phyloP scores from a whole-genome alignment of 1,139 yeast genomes.

The Dujonia santamariae region DNA sequence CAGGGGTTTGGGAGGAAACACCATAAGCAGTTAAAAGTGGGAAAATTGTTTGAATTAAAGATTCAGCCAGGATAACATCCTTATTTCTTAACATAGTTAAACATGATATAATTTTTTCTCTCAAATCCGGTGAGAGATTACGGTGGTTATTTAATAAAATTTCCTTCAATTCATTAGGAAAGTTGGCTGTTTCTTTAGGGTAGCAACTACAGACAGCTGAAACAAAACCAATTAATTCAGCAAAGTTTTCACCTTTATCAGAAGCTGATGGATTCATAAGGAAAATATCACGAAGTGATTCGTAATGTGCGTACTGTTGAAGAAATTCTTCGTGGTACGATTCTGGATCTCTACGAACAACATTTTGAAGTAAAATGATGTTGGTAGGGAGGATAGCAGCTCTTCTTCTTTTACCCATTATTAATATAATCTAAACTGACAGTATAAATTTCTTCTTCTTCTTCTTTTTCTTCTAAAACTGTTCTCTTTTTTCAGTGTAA shows the following conservation, averaged over 20 bases:
- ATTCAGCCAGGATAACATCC: conserved; percentile 75
- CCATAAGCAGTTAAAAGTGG: conserved; percentile 68
- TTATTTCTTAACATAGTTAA: conserved; percentile 88
- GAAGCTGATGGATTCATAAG: conserved; percentile 62
- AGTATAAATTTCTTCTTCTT: not conserved
- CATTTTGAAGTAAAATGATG: conserved; percentile 84
- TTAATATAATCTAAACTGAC: conserved; percentile 6
- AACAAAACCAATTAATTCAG: conserved; percentile 83
- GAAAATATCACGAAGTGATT: conserved; percentile 83
- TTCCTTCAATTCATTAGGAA: conserved; percentile 75
- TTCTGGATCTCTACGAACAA: conserved; percentile 89
- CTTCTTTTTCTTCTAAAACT: not conserved
- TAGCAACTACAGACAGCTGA: conserved; percentile 89
- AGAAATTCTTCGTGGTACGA: conserved; percentile 91
- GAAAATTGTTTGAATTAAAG: conserved; percentile 79
- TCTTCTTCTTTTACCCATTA: conserved; percentile 84
- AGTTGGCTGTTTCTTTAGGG: conserved; percentile 81
- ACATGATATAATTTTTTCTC: conserved; percentile 90
- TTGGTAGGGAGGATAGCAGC: conserved; percentile 91
- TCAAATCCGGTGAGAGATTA: conserved; percentile 75
- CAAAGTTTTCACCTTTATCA: conserved; percentile 67
- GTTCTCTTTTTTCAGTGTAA: conserved; percentile 1
- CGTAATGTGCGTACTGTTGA: conserved; percentile 90
- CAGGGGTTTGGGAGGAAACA: too few relatives aligned
- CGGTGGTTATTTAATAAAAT: conserved; percentile 73